Evolutionary conservation across 257 asterid species (phyloP).

Genomic region (Knoxia roxburghii): DNA sequence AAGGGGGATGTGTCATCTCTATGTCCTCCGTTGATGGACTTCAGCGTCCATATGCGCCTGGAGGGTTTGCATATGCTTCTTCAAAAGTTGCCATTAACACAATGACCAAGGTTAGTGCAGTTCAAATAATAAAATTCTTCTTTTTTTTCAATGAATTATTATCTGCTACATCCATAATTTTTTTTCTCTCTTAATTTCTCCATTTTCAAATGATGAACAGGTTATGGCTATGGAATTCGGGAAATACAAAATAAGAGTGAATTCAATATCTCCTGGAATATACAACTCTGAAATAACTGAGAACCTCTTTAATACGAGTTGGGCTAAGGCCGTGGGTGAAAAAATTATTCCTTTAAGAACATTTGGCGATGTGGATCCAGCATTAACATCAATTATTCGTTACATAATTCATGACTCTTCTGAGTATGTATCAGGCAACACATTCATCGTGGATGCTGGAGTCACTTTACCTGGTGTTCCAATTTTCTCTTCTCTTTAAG

Average conservation of each 20-base stretch:
- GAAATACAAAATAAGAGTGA: conserved; percentile 51
- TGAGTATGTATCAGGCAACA: conserved; percentile 51
- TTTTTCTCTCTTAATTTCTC: not conserved
- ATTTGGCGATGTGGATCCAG: conserved; percentile 49
- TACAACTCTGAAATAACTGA: conserved; percentile 67
- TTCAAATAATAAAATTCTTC: no score
- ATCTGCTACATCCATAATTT: not conserved
- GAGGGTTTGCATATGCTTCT: conserved; percentile 23
- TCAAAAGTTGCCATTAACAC: conserved; percentile 18
- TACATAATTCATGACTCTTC: conserved; percentile 64
- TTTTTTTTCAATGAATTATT: no score
- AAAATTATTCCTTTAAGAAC: conserved; percentile 48
- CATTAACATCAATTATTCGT: conserved; percentile 51
- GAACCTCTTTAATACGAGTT: conserved; percentile 44
- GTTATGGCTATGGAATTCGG: conserved; percentile 74
- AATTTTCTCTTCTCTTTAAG: conserved; percentile 57
- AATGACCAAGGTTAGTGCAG: conserved; percentile 24
- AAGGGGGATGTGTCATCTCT: conserved; percentile 23
- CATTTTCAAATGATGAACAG: conserved; percentile 27
- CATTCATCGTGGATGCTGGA: conserved; percentile 56
- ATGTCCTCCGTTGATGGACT: conserved; percentile 24
- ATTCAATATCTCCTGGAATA: conserved; percentile 62
- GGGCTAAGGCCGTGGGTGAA: conserved; percentile 39
- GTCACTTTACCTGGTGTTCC: conserved; percentile 51
- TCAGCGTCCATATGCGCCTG: conserved; percentile 18